phyloP scores from a whole-genome alignment of 163 green algal species.

The Scenedesmus sp. region DNA sequence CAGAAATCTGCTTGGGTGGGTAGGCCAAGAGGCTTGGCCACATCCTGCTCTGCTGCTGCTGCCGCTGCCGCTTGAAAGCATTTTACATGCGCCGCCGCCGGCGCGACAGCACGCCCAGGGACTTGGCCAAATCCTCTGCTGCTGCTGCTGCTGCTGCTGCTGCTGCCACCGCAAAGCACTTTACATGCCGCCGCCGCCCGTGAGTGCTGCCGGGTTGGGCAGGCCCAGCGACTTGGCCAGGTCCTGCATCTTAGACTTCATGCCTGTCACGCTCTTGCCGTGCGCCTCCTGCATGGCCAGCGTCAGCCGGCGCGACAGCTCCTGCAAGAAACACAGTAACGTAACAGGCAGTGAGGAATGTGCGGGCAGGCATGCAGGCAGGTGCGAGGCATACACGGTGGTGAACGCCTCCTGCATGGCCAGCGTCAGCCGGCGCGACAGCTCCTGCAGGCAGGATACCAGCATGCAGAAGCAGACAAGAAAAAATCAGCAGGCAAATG shows the following conservation, averaged over 20 bases:
- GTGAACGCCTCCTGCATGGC: constrained; percentile 62
- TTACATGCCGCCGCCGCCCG: constrained; percentile 34
- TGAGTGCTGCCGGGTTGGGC: constrained; percentile 48
- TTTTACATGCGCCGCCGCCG: no score
- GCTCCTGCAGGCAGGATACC: constrained; percentile 55
- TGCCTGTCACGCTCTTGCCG: constrained; percentile 69
- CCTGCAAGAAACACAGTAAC: constrained; percentile 44
- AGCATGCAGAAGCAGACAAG: no score
- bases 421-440: constrained; percentile 60
- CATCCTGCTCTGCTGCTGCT: no score
- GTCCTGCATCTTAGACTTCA: constrained; percentile 77
- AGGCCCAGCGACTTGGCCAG: constrained; percentile 72
- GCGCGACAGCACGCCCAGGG: no score
- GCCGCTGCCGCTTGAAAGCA: no score
- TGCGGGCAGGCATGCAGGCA: background rate
- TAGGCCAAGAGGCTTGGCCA: no score
- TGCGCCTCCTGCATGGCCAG: constrained; percentile 71
- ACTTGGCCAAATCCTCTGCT: no score
- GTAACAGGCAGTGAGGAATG: background rate
- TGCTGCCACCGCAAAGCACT: background rate
- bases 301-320: constrained; percentile 65
- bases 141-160: background rate
- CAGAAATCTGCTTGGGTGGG: no score
- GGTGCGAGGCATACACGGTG: background rate
- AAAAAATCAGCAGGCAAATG: no score